Evolutionary conservation across 495 filamentous ascomycete species (phyloP), one percentile per base, ranked within the genome.

Genomic region (Immersiella caudata): DNA sequence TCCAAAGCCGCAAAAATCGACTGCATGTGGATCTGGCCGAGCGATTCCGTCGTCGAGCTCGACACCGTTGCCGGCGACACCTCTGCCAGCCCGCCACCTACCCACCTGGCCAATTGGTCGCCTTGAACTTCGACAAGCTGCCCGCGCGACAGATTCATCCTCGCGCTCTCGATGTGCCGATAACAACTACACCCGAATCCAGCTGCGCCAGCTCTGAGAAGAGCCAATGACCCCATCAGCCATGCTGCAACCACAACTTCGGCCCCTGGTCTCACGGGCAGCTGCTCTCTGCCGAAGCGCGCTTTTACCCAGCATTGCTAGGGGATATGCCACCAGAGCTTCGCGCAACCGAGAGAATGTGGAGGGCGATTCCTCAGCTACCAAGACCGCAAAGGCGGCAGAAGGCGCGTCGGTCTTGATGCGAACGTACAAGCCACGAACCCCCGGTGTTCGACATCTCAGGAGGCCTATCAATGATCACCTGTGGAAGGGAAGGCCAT

Each of bases 391-490:
- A 18, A 74, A 72, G 40, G 29, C 29, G 4, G 60, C 71, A 54
- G 72, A 75, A 18, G 78, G 74, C 64, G 78, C 80, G 35, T 66
- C 79, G 12, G 81, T 85, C 52, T 74, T 81, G 50, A 75, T 97
- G 77, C 88, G 91, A 68, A 94, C 89, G 49, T 99, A 99, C 75
- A 98, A 93, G 78, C 95, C 95, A 46, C 90, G 92, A 61, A 99
- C 96, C 11, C 95, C 95, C 50, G 96, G 95, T 86, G 74, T 97
- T 50, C 90, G 95, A 67, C 96, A 99, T 85, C 82, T 99, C 64
- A 89, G 88, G 67, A 85, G 95, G 20, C 93, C 95, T 11, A 89
- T 97, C 75, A 97, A 97, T 79, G 95, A 97, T 69, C 96, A 98
- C 77, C 83, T 99, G 33, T 97, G 91, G 90, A 97, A 96, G 82